A percentile compares a stretch with the other conserved stretches of the same genome.
Evolutionary conservation across 2,329 filamentous ascomycete genomes (phyloP).

Genomic region (Nemania abortiva): DNA sequence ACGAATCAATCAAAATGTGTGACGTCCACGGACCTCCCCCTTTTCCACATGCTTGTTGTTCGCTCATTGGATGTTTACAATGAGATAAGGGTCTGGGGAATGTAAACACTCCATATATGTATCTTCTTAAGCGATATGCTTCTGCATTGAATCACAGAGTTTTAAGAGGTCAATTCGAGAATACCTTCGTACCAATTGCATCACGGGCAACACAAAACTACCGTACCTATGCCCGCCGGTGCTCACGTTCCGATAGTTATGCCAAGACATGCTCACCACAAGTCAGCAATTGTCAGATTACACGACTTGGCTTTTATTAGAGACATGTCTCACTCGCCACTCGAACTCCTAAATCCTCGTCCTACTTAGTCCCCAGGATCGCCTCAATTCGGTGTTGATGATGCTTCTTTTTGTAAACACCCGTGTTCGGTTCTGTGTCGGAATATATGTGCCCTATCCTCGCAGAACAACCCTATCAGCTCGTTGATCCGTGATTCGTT

Average conservation of each 20-base stretch:
- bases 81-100: slow-evolving; percentile 23
- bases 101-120: slow-evolving; percentile 25
- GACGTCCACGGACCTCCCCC: slow-evolving; percentile 34
- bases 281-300: slow-evolving; percentile 26
- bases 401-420: slow-evolving; percentile 11
- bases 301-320: slow-evolving; percentile 7
- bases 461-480: slow-evolving; percentile 1
- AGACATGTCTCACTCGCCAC: slow-evolving; percentile 5
- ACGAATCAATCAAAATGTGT: slow-evolving; percentile 24
- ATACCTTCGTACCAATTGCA: slow-evolving; percentile 28
- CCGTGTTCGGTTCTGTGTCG: slow-evolving; percentile 9
- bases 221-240: not conserved
- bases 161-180: slow-evolving; percentile 32
- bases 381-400: slow-evolving; percentile 1
- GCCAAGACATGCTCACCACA: slow-evolving; percentile 23
- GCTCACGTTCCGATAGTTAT: slow-evolving; percentile 1
- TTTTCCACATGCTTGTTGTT: slow-evolving; percentile 34
- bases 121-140: slow-evolving; percentile 14
- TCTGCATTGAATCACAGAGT: slow-evolving; percentile 28
- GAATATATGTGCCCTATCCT: slow-evolving; percentile 7
- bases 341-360: not conserved
- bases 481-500: slow-evolving; percentile 29
- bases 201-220: slow-evolving; percentile 20
- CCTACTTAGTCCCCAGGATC: not conserved
- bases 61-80: slow-evolving; percentile 26